Percentiles rank a stretch among this genome's conserved stretches.
Conservation (phyloP, 2,329 filamentous ascomycete genomes). For the Purpureocillium takamizusanense region DNA sequence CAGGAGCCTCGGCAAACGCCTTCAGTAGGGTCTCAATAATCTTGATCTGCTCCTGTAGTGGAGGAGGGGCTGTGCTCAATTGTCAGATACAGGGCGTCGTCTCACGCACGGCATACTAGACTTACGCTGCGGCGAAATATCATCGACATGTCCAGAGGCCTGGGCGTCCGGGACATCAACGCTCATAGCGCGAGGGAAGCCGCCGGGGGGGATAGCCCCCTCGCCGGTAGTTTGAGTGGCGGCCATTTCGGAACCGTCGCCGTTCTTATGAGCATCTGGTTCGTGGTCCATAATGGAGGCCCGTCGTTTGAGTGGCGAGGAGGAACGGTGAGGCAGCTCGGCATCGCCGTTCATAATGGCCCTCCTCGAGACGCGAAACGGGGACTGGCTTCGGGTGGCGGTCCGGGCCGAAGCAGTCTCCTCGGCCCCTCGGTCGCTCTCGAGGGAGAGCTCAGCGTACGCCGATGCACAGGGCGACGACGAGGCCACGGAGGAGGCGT, state of each 20-base stretch:
- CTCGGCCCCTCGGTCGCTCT: conserved; percentile 43
- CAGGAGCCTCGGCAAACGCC: conserved; percentile 39
- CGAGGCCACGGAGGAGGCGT: conserved; percentile 46
- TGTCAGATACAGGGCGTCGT: conserved; percentile 4
- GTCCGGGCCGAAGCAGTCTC: conserved; percentile 31
- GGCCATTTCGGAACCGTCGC: conserved; percentile 37
- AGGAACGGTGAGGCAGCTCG: conserved; percentile 50
- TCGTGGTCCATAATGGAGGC: conserved; percentile 54
- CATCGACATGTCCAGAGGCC: conserved; percentile 5
- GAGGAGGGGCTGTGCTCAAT: conserved; percentile 20
- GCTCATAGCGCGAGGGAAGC: conserved; percentile 30
- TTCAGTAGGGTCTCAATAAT: conserved; percentile 56
- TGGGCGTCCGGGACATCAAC: conserved; percentile 25
- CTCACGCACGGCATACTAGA: not conserved
- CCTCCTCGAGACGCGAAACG: conserved; percentile 40
- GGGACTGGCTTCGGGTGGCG: conserved; percentile 40
- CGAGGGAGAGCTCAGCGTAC: conserved; percentile 48
- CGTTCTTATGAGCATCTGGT: conserved; percentile 26
- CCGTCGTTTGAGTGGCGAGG: conserved; percentile 55
- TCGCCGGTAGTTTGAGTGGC: conserved; percentile 17
- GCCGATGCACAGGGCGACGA: conserved; percentile 47
- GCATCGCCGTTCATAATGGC: conserved; percentile 52
- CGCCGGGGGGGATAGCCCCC: conserved; percentile 6
- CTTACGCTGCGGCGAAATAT: conserved; percentile 18
- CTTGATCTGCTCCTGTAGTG: conserved; percentile 55